Evolutionary conservation across 2,329 filamentous ascomycete species (phyloP).

Genomic region (Fusarium sacchari): DNA sequence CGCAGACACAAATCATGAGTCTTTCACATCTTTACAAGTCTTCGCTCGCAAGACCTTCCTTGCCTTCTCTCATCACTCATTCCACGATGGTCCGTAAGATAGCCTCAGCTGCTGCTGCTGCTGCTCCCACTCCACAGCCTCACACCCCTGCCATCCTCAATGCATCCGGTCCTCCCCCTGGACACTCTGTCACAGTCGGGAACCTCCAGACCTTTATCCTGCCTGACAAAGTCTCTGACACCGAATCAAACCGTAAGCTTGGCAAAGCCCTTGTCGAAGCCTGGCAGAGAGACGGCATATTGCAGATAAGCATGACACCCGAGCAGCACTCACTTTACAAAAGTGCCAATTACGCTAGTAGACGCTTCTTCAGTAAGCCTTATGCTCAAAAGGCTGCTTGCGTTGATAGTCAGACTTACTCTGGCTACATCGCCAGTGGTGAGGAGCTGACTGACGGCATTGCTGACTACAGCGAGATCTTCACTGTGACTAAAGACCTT

Average conservation of each 20-base stretch:
- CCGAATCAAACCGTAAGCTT: slow-evolving; percentile 48
- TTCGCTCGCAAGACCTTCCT: not conserved
- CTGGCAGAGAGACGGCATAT: slow-evolving; percentile 57
- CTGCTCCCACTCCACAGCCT: not conserved
- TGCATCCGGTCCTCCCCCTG: slow-evolving; percentile 42
- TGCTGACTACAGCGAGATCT: slow-evolving; percentile 63
- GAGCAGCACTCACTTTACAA: slow-evolving; percentile 50
- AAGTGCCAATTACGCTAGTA: slow-evolving; percentile 51
- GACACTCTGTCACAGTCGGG: slow-evolving; percentile 38
- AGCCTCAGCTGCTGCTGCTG: not conserved
- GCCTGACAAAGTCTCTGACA: slow-evolving; percentile 50
- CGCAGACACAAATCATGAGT: not conserved
- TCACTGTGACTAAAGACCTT: slow-evolving; percentile 62
- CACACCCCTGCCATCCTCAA: not conserved
- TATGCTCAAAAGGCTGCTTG: slow-evolving; percentile 53
- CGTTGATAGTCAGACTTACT: slow-evolving; percentile 57
- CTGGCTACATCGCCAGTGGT: slow-evolving; percentile 61
- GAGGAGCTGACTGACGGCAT: slow-evolving; percentile 60
- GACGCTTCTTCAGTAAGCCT: slow-evolving; percentile 52
- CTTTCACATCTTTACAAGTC: not conserved
- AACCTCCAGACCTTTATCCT: slow-evolving; percentile 56
- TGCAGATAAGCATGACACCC: slow-evolving; percentile 55
- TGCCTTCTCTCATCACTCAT: not conserved
- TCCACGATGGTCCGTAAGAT: not conserved
- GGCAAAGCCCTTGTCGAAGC: slow-evolving; percentile 54